Conservation (phyloP, 75 land plant species). For the Cryptomeria japonica region DNA sequence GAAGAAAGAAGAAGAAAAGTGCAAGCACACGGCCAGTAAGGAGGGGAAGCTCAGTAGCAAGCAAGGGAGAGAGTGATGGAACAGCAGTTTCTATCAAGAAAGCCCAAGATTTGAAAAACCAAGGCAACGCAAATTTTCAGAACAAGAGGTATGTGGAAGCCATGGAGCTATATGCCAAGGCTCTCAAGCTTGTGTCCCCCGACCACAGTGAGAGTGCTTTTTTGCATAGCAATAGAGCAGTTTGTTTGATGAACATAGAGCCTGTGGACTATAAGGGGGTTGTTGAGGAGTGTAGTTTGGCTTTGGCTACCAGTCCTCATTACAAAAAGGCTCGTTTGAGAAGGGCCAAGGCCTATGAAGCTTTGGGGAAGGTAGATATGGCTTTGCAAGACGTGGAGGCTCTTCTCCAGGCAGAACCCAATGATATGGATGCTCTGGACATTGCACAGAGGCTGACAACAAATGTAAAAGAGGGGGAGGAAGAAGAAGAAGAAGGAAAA, state of each 20-base stretch:
- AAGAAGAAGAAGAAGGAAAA: slow-evolving; percentile 16
- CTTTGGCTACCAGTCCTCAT: slow-evolving; percentile 53
- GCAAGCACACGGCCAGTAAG: background rate
- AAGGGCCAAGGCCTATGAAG: slow-evolving; percentile 63
- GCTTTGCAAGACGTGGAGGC: slow-evolving; percentile 61
- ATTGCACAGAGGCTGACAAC: slow-evolving; percentile 40
- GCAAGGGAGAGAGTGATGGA: slow-evolving; percentile 44
- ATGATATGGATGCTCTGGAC: slow-evolving; percentile 59
- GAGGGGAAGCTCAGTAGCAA: slow-evolving; percentile 13
- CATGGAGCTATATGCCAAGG: slow-evolving; percentile 61
- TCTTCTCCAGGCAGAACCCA: slow-evolving; percentile 49
- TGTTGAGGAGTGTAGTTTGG: slow-evolving; percentile 63
- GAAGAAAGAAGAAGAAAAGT: slow-evolving; percentile 43
- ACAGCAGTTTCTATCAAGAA: slow-evolving; percentile 48
- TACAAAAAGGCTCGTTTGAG: slow-evolving; percentile 64
- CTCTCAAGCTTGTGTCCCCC: slow-evolving; percentile 54
- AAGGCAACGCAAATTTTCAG: slow-evolving; percentile 67
- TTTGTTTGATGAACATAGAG: slow-evolving; percentile 67
- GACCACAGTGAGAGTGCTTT: slow-evolving; percentile 57
- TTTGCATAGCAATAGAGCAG: slow-evolving; percentile 57
- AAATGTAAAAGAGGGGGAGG: slow-evolving; percentile 17
- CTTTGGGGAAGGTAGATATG: slow-evolving; percentile 50
- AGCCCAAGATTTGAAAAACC: slow-evolving; percentile 66
- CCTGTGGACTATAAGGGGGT: slow-evolving; percentile 54
- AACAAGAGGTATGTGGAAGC: slow-evolving; percentile 58